Conservation (phyloP, 768 basidiomycete genomes). For the Lentinula edodes region DNA sequence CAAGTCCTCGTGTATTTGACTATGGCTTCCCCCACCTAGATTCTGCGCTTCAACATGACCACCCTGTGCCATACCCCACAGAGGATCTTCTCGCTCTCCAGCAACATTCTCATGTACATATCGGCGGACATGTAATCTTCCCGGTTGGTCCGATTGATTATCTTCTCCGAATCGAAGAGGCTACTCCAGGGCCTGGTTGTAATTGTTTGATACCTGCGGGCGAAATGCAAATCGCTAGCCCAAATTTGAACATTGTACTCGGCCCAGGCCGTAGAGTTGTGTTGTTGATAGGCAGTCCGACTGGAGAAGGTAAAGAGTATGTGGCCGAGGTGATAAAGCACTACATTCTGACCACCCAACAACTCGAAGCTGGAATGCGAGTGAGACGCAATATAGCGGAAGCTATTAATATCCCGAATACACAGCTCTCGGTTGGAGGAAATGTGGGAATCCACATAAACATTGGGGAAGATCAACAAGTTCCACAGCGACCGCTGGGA, state of each 20-base stretch:
- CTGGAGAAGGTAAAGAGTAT: neutral
- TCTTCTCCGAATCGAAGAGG: neutral
- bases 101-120: neutral
- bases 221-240: neutral
- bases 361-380: neutral
- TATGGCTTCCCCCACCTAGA: neutral
- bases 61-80: neutral
- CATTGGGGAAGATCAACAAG: neutral
- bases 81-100: neutral
- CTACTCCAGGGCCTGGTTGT: neutral
- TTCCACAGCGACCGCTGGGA: neutral
- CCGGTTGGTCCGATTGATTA: neutral
- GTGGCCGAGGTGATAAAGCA: neutral
- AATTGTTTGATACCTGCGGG: neutral
- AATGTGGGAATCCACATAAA: neutral
- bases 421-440: neutral
- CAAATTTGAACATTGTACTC: neutral
- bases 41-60: neutral
- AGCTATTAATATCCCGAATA: neutral
- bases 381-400: neutral
- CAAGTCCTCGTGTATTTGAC: neutral
- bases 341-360: neutral
- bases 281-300: neutral
- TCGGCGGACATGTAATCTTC: neutral
- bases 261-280: neutral